Percentiles rank a stretch among this genome's conserved stretches.
phyloP scores from a whole-genome alignment of 1,139 yeast genomes.

The Blastobotrys illinoisensis region DNA sequence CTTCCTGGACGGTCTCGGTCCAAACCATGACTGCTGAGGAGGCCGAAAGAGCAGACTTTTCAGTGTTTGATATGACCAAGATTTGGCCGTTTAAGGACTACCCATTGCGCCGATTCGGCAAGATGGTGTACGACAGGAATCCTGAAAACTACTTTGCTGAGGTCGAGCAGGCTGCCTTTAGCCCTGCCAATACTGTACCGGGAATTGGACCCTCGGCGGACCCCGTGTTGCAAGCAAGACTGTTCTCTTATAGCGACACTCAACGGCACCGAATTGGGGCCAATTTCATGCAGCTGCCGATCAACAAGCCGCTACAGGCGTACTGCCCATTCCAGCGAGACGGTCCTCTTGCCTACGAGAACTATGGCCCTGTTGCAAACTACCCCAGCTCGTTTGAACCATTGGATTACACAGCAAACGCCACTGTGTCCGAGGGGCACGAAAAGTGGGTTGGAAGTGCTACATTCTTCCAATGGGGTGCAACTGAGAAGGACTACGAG shows the following conservation, averaged over 20 bases:
- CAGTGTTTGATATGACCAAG: constrained; percentile 64
- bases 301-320: constrained; percentile 44
- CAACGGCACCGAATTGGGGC: constrained; percentile 60
- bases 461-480: constrained; percentile 80
- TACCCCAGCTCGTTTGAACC: constrained; percentile 41
- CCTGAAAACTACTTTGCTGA: constrained; percentile 72
- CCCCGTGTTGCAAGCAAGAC: constrained; percentile 76
- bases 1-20: constrained; percentile 57
- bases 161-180: constrained; percentile 71
- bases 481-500: constrained; percentile 56
- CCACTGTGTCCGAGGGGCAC: constrained; percentile 50
- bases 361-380: constrained; percentile 78
- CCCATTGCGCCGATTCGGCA: constrained; percentile 69
- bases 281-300: constrained; percentile 65
- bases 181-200: constrained; percentile 77
- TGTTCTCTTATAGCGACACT: constrained; percentile 79
- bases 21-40: constrained; percentile 67
- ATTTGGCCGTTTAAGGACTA: constrained; percentile 71
- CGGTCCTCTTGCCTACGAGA: constrained; percentile 76
- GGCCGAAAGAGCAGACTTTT: constrained; percentile 45
- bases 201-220: constrained; percentile 78
- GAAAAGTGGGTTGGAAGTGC: constrained; percentile 89
- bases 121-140: constrained; percentile 59
- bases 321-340: constrained; percentile 54
- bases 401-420: constrained; percentile 39